A percentile compares a stretch with the other conserved stretches of the same genome.
Evolutionary conservation across 2,329 filamentous ascomycete species (phyloP).

Genomic region (Tolypocladium capitatum): DNA sequence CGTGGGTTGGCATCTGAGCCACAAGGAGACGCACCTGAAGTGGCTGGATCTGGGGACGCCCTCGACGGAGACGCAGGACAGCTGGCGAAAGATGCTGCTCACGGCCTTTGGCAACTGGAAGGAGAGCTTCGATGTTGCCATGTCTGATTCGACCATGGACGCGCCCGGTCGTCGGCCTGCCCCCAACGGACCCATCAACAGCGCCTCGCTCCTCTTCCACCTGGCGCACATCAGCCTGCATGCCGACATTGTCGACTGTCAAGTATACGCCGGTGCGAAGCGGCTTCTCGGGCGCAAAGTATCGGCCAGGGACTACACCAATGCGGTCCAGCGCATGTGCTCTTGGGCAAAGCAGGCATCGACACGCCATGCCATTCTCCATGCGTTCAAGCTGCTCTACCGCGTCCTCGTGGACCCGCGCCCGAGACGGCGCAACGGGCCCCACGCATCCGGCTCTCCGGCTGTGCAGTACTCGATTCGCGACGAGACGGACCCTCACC

Average conservation of each 20-base stretch:
- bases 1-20: constrained; percentile 83
- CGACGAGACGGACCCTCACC: constrained; percentile 68
- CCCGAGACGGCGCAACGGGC: constrained; percentile 11
- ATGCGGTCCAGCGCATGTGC: constrained; percentile 63
- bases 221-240: constrained; percentile 82
- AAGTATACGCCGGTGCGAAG: constrained; percentile 73
- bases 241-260: constrained; percentile 78
- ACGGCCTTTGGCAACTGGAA: constrained; percentile 82
- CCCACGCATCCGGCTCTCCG: constrained; percentile 17
- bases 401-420: constrained; percentile 54
- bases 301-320: constrained; percentile 59
- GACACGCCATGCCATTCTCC: constrained; percentile 71
- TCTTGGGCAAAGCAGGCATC: constrained; percentile 63
- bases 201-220: constrained; percentile 68
- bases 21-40: constrained; percentile 71
- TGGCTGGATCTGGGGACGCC: constrained; percentile 57
- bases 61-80: constrained; percentile 50
- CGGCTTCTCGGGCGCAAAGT: constrained; percentile 68
- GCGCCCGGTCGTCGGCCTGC: constrained; percentile 28
- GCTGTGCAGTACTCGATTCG: constrained; percentile 53
- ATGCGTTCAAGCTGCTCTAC: constrained; percentile 68
- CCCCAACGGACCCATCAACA: constrained; percentile 55
- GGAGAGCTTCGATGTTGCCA: constrained; percentile 62
- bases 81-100: constrained; percentile 66
- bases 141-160: constrained; percentile 27